Evolutionary conservation across 164 flowering plant species (phyloP).

Genomic region (Aristolochia contorta): DNA sequence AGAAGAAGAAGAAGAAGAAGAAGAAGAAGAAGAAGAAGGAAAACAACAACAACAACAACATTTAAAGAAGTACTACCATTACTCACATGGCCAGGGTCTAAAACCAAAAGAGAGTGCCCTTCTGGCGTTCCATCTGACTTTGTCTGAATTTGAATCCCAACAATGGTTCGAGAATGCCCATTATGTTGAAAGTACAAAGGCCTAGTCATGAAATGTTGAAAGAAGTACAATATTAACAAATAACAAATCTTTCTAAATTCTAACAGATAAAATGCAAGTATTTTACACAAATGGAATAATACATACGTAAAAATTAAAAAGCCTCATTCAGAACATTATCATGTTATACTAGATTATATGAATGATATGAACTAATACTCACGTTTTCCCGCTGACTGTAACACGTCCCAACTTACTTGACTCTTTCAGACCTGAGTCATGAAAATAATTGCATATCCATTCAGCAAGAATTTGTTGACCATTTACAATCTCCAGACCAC

Average conservation of each 20-base stretch:
- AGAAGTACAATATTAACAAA: constrained; percentile 2
- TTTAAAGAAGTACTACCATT: neutral
- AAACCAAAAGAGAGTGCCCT: constrained; percentile 46
- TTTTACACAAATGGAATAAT: too few species aligned
- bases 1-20: too few species aligned
- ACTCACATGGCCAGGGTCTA: constrained; percentile 80
- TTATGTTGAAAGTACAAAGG: constrained; percentile 91
- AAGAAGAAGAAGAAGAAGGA: too few species aligned
- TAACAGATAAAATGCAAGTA: too few species aligned
- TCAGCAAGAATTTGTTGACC: constrained; percentile 51
- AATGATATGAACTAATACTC: constrained; percentile 21
- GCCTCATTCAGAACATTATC: too few species aligned
- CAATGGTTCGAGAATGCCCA: constrained; percentile 90
- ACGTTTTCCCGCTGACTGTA: constrained; percentile 51
- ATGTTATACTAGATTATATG: neutral
- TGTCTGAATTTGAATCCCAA: constrained; percentile 66
- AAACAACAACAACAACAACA: neutral
- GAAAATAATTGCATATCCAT: constrained; percentile 88
- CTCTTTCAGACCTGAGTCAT: constrained; percentile 18
- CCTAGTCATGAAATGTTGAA: constrained; percentile 29
- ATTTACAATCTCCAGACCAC: constrained; percentile 12
- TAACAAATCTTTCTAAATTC: neutral
- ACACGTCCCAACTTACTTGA: constrained; percentile 24
- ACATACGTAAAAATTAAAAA: too few species aligned
- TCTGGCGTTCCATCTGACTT: constrained; percentile 25